Conservation (phyloP, 345 rosid species). For the Angophora floribunda region DNA sequence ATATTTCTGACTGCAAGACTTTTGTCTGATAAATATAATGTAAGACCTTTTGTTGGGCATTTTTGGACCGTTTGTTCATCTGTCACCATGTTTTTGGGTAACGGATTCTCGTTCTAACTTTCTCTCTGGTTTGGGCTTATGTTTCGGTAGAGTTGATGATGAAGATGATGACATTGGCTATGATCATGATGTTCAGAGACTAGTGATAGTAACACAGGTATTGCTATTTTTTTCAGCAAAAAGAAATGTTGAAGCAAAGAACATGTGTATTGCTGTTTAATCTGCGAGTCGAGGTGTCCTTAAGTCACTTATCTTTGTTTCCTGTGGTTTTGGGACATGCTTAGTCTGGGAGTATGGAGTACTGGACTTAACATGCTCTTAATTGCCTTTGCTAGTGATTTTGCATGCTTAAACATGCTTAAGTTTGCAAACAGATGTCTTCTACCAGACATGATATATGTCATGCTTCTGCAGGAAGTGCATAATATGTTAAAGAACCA, state of each 20-base stretch:
- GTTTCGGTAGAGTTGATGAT: constrained; percentile 50
- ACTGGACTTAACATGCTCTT: not conserved
- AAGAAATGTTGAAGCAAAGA: not conserved
- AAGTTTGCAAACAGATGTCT: not conserved
- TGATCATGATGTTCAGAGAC: constrained; percentile 88
- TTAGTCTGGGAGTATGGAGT: not conserved
- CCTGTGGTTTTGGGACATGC: not conserved
- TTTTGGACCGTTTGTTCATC: not conserved
- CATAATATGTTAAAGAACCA: not conserved
- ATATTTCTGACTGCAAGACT: not conserved
- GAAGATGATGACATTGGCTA: constrained; percentile 70
- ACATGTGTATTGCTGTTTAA: not conserved
- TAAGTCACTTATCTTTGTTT: not conserved
- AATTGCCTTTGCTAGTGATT: not conserved
- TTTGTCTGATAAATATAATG: not conserved
- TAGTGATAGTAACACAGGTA: constrained; percentile 93
- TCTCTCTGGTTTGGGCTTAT: not conserved
- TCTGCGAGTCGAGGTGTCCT: not conserved
- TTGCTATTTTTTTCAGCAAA: not conserved
- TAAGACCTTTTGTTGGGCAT: not conserved
- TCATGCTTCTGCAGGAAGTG: not conserved
- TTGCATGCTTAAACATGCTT: not conserved
- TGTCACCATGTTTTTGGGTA: not conserved
- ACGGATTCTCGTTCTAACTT: not conserved
- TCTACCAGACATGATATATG: not conserved